phyloP scores from a whole-genome alignment of 169 alveolate genomes.

The Plasmodium berghei region DNA sequence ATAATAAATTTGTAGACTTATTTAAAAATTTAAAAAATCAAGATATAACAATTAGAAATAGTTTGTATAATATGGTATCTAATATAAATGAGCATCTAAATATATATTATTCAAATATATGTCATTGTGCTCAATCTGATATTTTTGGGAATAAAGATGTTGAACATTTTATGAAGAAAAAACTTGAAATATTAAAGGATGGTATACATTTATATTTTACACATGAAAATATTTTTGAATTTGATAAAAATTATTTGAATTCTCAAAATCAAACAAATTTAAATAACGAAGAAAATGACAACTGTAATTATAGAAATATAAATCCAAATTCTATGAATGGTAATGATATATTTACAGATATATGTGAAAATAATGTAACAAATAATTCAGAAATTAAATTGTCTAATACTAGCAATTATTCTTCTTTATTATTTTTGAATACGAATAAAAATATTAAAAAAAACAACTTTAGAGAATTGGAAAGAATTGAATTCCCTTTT shows the following conservation, averaged over 20 bases:
- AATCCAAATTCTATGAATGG: neutral
- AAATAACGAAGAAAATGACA: neutral
- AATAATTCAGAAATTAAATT: neutral
- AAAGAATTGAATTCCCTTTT: neutral
- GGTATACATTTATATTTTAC: neutral
- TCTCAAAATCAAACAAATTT: neutral
- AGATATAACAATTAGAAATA: slow-evolving; percentile 42
- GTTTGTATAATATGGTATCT: slow-evolving; percentile 26
- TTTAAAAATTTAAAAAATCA: slow-evolving; percentile 25
- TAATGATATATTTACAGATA: neutral
- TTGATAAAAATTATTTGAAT: neutral
- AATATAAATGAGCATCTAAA: slow-evolving; percentile 33
- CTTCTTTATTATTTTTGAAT: too few species aligned
- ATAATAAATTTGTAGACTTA: slow-evolving; percentile 25
- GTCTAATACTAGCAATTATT: neutral
- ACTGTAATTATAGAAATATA: neutral
- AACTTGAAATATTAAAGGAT: slow-evolving; percentile 15
- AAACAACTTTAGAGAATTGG: neutral
- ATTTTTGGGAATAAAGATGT: slow-evolving; percentile 12
- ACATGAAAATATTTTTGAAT: neutral
- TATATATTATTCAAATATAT: slow-evolving; percentile 35
- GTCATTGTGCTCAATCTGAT: slow-evolving; percentile 27
- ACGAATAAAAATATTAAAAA: neutral
- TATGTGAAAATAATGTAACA: neutral
- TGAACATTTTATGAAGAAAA: slow-evolving; percentile 20